Evolutionary conservation across 305 asterid species (phyloP).

Genomic region (Fraxinus velutina): DNA sequence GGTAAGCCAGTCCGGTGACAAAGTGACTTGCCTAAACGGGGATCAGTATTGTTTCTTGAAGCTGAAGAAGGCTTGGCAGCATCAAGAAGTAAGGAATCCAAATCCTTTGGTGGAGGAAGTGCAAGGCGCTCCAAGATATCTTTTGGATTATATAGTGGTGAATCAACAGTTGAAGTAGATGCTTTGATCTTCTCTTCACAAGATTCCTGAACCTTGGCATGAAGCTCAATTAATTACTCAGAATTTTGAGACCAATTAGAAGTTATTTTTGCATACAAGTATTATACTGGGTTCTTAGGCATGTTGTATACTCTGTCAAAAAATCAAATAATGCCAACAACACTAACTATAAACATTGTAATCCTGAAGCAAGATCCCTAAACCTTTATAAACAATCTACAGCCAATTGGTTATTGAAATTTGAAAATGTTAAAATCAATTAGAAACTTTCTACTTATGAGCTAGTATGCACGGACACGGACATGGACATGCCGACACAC

Average conservation of each 20-base stretch:
- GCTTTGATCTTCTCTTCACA: slow-evolving; percentile 36
- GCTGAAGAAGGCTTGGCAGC: slow-evolving; percentile 50
- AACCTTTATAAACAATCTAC: neutral
- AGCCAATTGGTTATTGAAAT: neutral
- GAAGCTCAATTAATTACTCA: slow-evolving; percentile 17
- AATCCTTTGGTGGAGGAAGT: slow-evolving; percentile 74
- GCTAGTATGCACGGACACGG: neutral
- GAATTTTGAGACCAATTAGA: neutral
- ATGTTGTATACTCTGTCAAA: neutral
- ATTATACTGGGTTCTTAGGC: neutral
- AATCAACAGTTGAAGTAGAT: slow-evolving; percentile 27
- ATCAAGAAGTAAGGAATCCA: slow-evolving; percentile 74
- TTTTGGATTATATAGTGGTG: slow-evolving; percentile 48
- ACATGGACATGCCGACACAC: neutral
- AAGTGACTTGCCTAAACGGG: slow-evolving; percentile 54
- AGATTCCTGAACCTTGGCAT: slow-evolving; percentile 49
- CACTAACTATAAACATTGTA: neutral
- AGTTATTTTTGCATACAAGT: neutral
- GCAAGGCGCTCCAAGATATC: slow-evolving; percentile 66
- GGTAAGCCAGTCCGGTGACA: slow-evolving; percentile 72
- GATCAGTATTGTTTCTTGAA: slow-evolving; percentile 52
- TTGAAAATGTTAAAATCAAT: neutral
- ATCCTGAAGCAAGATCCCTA: neutral
- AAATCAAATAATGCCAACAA: neutral
- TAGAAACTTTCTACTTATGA: neutral